These are phyloP conservation scores for Mycena chlorophos DNA, from an alignment of 768 basidiomycete species.

Conservation along the genomic window DNA sequence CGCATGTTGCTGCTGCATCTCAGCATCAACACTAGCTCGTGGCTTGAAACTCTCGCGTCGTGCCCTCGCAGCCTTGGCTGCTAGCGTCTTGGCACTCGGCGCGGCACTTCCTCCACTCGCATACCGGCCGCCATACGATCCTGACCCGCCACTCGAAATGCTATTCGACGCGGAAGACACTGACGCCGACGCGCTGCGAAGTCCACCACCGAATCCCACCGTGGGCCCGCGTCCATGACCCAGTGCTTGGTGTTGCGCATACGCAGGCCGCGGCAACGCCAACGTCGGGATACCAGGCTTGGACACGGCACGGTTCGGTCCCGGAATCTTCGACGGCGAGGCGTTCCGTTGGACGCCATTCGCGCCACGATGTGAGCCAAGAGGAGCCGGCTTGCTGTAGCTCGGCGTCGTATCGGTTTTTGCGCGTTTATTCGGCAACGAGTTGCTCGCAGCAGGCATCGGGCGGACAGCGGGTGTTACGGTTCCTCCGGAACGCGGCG, in stretches of 20 bases:
- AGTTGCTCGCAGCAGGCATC: conserved; percentile 48
- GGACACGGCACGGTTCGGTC: conserved; percentile 28
- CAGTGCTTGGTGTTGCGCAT: conserved; percentile 48
- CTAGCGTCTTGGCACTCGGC: conserved; percentile 20
- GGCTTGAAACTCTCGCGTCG: conserved; percentile 83
- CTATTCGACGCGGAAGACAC: conserved; percentile 10
- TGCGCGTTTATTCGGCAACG: conserved; percentile 59
- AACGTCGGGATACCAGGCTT: conserved; percentile 39
- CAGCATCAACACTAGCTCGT: conserved; percentile 67
- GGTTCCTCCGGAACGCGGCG: conserved; percentile 42
- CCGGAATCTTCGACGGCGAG: conserved; percentile 53
- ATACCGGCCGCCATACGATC: conserved; percentile 21
- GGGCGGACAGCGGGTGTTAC: conserved; percentile 68
- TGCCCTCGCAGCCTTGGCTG: conserved; percentile 53
- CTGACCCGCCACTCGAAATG: conserved; percentile 30
- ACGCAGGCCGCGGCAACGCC: conserved; percentile 47
- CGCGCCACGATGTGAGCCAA: conserved; percentile 43
- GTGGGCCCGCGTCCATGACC: conserved; percentile 56
- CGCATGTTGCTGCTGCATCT: conserved; percentile 28
- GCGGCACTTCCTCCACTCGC: conserved; percentile 24
- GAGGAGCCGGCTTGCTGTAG: conserved; percentile 36
- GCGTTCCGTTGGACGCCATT: conserved; percentile 31
- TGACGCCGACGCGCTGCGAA: conserved; percentile 27
- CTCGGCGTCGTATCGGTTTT: conserved; percentile 50
- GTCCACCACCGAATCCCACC: conserved; percentile 25